These are phyloP conservation scores for Penicillium odoratum DNA, from an alignment of 495 filamentous ascomycete species.

Conservation along the genomic window DNA sequence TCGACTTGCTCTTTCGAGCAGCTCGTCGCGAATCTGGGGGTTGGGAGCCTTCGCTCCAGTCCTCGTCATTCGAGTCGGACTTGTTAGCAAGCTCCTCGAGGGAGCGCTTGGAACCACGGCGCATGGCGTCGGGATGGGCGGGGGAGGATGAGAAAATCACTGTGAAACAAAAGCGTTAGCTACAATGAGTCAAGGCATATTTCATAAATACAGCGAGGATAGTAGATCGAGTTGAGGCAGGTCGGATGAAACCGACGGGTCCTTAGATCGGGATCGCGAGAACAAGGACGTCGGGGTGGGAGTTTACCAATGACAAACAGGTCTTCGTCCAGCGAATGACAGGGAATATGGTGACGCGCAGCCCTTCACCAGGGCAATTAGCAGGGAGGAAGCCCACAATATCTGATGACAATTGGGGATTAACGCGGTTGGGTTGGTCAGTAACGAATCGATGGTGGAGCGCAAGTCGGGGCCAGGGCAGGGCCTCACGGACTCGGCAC, in stretches of 20 bases:
- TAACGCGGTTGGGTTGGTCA: conserved; percentile 12
- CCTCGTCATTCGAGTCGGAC: conserved; percentile 81
- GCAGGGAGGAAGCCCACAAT: neutral
- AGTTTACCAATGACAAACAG: conserved; percentile 18
- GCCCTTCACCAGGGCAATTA: neutral
- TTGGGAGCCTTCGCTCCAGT: conserved; percentile 54
- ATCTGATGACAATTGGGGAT: conserved; percentile 25
- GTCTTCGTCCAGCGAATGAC: conserved; percentile 18
- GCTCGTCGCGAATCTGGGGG: conserved; percentile 34
- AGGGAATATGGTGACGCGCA: conserved; percentile 2
- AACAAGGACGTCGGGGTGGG: conserved; percentile 2
- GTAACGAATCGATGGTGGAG: conserved; percentile 25
- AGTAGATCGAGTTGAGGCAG: neutral
- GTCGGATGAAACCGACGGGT: neutral
- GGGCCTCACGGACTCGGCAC: conserved; percentile 23
- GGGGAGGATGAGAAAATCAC: neutral
- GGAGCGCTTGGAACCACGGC: conserved; percentile 64
- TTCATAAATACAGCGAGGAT: neutral
- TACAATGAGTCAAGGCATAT: neutral
- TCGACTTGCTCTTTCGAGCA: conserved; percentile 43
- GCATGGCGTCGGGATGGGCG: conserved; percentile 3
- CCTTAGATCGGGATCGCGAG: conserved; percentile 5
- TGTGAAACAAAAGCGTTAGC: neutral
- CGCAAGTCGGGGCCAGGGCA: conserved; percentile 22
- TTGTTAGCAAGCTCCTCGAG: conserved; percentile 74